Base-by-base conservation (phyloP, 2,329 filamentous ascomycete genomes). In the Sporothrix humicola region DNA sequence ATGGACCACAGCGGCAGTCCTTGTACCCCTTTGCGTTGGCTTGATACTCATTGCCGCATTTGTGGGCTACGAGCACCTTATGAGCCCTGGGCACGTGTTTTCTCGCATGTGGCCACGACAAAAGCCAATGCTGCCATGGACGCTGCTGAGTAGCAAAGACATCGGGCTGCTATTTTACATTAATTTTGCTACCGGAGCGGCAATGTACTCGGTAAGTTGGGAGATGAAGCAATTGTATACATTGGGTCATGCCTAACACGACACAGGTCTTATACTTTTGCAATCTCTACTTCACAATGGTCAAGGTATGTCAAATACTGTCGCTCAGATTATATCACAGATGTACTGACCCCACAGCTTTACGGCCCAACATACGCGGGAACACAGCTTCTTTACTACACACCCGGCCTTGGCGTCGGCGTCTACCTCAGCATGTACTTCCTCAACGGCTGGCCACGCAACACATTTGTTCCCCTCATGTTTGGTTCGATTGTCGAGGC, bases 261-360 rank as follows among this genome's bases (percentile, higher is more conserved):
- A 20, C 8, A 7, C 17, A 82, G 81, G 87, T 90, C 0, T 87
- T 92, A 76, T 93, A 92, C 79, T 93, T 92, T 77, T 88, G 91
- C 76, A 88, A 88, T 17, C 85, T 92, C 20, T 93, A 92, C 79
- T 92, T 92, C 79, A 87, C 88, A 1, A 81, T 91, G 17, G 90
- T 92, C 37, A 73, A 73, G 70, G 70, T 72, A 54, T 7, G 17
- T 23, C 6, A 6, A 17, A 1, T 23, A 7, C 46, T 31, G 3
- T 31, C 12, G 6, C 42, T 13, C n/a, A 7, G 9, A 10, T 17
- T 37, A 26, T 23, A 15, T 3, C 8, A n/a, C 2, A 10, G 3
- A 2, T 23, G 31, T 44, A 20, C 58, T 72, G 17, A 71, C 23
- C 23, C 0, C 85, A 15, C 7, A 72, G 69, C 46, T 72, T 5